A percentile compares a stretch with the other conserved stretches of the same genome.
phyloP scores from a whole-genome alignment of 768 basidiomycete genomes.

The Boletus vermiculosoides region DNA sequence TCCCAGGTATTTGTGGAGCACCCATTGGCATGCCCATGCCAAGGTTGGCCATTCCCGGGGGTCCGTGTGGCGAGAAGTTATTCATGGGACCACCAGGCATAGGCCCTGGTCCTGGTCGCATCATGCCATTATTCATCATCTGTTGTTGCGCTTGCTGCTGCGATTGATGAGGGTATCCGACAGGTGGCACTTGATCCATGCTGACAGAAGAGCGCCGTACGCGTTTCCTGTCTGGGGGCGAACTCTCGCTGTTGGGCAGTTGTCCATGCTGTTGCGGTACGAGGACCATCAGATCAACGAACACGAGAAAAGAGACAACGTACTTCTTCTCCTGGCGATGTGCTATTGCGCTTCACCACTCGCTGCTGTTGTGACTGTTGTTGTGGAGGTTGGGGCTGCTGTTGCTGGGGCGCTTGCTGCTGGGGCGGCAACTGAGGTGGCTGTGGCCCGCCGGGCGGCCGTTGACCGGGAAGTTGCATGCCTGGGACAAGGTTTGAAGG shows the following conservation, averaged over 20 bases:
- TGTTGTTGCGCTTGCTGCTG: constrained; percentile 38
- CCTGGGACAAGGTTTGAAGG: constrained; percentile 27
- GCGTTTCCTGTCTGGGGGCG: constrained; percentile 59
- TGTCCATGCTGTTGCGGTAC: constrained; percentile 41
- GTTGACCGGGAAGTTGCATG: constrained; percentile 47
- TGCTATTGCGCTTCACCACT: constrained; percentile 53
- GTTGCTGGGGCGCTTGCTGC: constrained; percentile 29
- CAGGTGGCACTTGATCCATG: constrained; percentile 42
- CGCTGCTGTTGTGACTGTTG: constrained; percentile 23
- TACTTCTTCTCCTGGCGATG: constrained; percentile 64
- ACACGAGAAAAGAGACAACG: constrained; percentile 7
- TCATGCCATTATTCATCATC: constrained; percentile 42
- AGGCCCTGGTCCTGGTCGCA: constrained; percentile 34
- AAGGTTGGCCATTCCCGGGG: constrained; percentile 31
- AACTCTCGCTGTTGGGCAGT: constrained; percentile 48
- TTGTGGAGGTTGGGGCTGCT: constrained; percentile 12
- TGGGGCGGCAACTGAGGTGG: constrained; percentile 19
- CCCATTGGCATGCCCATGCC: constrained; percentile 36
- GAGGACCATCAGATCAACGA: constrained; percentile 1
- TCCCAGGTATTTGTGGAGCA: constrained; percentile 30
- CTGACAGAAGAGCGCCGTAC: constrained; percentile 46
- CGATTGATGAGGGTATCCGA: constrained; percentile 34
- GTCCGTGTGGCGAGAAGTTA: constrained; percentile 32
- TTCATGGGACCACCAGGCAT: constrained; percentile 37
- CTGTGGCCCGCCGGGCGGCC: constrained; percentile 27